phyloP scores from a whole-genome alignment of 352 stramenopile species.

The Albugo laibachii region DNA sequence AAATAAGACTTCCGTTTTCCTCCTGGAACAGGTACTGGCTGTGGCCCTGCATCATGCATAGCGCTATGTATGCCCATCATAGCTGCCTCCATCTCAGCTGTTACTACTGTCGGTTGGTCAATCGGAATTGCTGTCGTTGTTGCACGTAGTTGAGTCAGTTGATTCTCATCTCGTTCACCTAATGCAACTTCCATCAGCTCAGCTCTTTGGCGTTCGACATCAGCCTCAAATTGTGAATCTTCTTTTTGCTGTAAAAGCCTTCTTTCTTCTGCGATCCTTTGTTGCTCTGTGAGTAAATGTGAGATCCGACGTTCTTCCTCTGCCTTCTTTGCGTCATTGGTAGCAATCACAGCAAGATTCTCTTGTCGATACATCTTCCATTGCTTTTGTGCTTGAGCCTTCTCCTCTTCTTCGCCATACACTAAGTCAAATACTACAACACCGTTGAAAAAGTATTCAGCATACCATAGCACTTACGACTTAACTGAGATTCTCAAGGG shows the following conservation, averaged over 20 bases:
- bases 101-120: slow-evolving; percentile 45
- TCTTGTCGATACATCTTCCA: slow-evolving; percentile 75
- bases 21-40: slow-evolving; percentile 54
- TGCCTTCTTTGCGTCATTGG: slow-evolving; percentile 70
- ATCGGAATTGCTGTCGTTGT: slow-evolving; percentile 71
- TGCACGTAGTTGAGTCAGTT: slow-evolving; percentile 44
- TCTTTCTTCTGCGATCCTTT: slow-evolving; percentile 54
- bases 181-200: slow-evolving; percentile 75
- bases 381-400: slow-evolving; percentile 49
- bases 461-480: background rate
- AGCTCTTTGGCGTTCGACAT: slow-evolving; percentile 58
- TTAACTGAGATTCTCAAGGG: slow-evolving; percentile 67
- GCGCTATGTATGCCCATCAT: slow-evolving; percentile 78
- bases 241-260: slow-evolving; percentile 56
- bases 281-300: slow-evolving; percentile 67
- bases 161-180: slow-evolving; percentile 57
- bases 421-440: slow-evolving; percentile 64
- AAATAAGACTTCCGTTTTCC: slow-evolving; percentile 64
- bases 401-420: slow-evolving; percentile 52
- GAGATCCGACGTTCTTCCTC: slow-evolving; percentile 74
- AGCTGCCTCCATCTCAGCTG: slow-evolving; percentile 70
- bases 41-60: slow-evolving; percentile 25
- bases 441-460: slow-evolving; percentile 1
- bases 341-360: slow-evolving; percentile 63
- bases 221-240: slow-evolving; percentile 59